Evolutionary conservation across 2,329 filamentous ascomycete species (phyloP), one percentile per base, ranked within the genome.

Genomic region (Penicillium sp.): DNA sequence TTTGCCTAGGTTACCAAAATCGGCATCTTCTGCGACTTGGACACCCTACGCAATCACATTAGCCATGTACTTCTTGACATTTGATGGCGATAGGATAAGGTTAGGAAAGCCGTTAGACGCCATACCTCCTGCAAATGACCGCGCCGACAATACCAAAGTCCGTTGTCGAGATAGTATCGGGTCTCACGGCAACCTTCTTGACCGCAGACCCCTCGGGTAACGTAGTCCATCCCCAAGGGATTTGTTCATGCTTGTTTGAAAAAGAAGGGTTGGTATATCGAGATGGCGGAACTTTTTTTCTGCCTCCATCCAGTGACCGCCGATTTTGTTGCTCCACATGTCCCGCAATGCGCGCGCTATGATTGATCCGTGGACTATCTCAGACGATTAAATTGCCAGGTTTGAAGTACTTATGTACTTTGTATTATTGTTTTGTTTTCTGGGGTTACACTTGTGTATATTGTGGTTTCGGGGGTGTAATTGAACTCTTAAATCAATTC

Each of bases 121-220:
- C 73, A 60, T 76, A 90, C 89, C 76, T 91, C 86, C 65, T 92
- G 87, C 64, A 87, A 85, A 77, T 95, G 91, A 33, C 91, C 91
- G 64, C 90, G 87, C 61, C 87, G 82, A 74, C 91, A 96, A 72
- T 90, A 95, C 60, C 87, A 85, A 57, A 87, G 83, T 4, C 91
- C 90, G 73, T 89, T 89, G 63, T 92, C 86, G 33, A 87, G 78
- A 69, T 90, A 89, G 76, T 88, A 91, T 60, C 83, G 83, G 41
- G 81, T 82, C 50, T 89, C 88, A 58, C 88, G 87, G 70, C 91
- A 96, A 67, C 84, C 82, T 60, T 84, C 82, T 60, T 83, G 77
- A 48, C 81, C 81, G 65, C 83, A 86, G 49, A 69, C 70, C 59
- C 79, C 78, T 60, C 76, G 78, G 53, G 74, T 76, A 53, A 70